phyloP scores from a whole-genome alignment of 139 green algal species.

The Trebouxia sp. region DNA sequence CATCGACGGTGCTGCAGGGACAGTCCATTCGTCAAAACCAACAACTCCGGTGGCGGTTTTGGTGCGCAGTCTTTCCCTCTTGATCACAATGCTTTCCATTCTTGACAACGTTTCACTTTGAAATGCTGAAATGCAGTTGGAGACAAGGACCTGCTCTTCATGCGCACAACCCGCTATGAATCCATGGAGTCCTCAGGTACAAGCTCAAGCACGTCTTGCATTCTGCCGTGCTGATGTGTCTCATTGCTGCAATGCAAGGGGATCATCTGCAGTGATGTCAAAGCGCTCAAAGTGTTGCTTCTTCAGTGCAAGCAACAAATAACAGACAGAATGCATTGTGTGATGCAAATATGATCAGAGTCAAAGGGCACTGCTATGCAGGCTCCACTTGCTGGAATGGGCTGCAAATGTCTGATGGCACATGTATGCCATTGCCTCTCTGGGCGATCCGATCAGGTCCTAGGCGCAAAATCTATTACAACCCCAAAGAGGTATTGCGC shows the following conservation, averaged over 20 bases:
- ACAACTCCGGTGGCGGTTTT: conserved; percentile 87
- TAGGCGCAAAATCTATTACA: conserved; percentile 77
- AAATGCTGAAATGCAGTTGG: conserved; percentile 57
- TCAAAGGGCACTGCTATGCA: not conserved
- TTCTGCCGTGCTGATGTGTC: not conserved
- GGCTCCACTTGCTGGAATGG: conserved; percentile 17
- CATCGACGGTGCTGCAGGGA: too few species aligned
- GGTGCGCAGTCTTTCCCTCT: conserved; percentile 47
- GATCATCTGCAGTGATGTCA: not conserved
- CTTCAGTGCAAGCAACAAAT: not conserved
- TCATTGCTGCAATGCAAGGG: not conserved
- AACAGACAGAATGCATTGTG: not conserved
- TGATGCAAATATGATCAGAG: too few species aligned
- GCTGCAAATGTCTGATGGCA: conserved; percentile 53
- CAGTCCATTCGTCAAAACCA: conserved; percentile 67
- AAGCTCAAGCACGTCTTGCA: not conserved
- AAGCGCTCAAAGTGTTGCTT: not conserved
- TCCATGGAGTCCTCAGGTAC: conserved; percentile 64
- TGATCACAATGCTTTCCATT: not conserved
- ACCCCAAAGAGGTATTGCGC: conserved; percentile 68
- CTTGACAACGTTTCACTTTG: not conserved
- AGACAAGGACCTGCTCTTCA: conserved; percentile 70
- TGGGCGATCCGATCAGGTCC: conserved; percentile 82
- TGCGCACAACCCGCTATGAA: conserved; percentile 82
- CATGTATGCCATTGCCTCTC: conserved; percentile 69